These are phyloP conservation scores for Lichtheimia ornata DNA, from an alignment of 371 early-diverging fungal genomes.

Conservation along the genomic window DNA sequence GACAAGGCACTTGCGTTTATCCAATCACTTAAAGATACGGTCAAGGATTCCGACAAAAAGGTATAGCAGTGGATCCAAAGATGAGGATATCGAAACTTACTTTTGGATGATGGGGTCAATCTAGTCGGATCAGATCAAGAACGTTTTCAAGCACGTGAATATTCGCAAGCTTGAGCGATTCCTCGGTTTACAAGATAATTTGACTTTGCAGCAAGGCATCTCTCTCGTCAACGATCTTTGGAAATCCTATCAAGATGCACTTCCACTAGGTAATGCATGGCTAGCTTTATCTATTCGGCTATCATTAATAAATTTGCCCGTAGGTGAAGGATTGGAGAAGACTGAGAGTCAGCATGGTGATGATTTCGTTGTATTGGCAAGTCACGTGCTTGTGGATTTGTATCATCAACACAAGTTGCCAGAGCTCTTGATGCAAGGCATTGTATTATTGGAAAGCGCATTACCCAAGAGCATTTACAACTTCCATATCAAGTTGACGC, in stretches of 20 bases:
- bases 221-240: conserved; percentile 50
- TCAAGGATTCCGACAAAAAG: conserved; percentile 37
- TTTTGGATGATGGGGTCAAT: conserved; percentile 4
- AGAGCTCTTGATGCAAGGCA: conserved; percentile 46
- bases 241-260: conserved; percentile 55
- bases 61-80: conserved; percentile 7
- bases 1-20: conserved; percentile 39
- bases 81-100: background rate
- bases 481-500: conserved; percentile 80
- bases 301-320: background rate
- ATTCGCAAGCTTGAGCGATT: conserved; percentile 57
- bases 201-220: conserved; percentile 14
- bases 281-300: background rate
- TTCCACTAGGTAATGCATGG: conserved; percentile 55
- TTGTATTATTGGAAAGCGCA: conserved; percentile 75
- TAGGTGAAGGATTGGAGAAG: conserved; percentile 63
- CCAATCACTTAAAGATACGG: conserved; percentile 28
- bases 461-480: conserved; percentile 74
- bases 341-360: conserved; percentile 83
- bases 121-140: conserved; percentile 34
- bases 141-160: conserved; percentile 51
- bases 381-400: conserved; percentile 59
- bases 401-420: conserved; percentile 41
- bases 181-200: conserved; percentile 33
- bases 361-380: conserved; percentile 73